Conservation (phyloP, 1,139 yeast species). For the Ashbya aceris region DNA sequence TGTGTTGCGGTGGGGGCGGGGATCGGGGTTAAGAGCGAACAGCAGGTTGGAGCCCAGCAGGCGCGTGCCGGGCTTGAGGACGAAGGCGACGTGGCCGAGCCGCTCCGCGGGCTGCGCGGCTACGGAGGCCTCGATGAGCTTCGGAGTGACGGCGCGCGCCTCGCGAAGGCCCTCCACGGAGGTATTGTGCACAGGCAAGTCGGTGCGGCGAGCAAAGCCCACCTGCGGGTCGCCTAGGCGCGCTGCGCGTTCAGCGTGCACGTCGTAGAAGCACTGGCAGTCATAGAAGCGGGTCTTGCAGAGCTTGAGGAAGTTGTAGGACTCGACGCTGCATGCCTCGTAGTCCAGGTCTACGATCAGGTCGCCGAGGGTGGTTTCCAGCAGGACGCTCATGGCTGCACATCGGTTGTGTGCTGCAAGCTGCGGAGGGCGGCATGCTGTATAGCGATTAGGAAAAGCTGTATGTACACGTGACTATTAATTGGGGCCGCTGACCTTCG, state of each 20-base stretch:
- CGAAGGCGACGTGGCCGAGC: constrained; percentile 9
- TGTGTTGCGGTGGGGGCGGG: constrained; percentile 11
- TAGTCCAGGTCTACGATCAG: constrained; percentile 44
- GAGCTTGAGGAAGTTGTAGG: constrained; percentile 44
- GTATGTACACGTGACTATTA: neutral
- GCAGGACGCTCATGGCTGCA: constrained; percentile 43
- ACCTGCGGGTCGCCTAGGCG: constrained; percentile 41
- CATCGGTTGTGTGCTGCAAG: too few species aligned
- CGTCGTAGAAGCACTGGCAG: constrained; percentile 40
- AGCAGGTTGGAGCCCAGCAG: constrained; percentile 23
- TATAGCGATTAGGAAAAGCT: neutral
- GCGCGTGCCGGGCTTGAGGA: constrained; percentile 1
- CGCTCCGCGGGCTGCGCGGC: constrained; percentile 13
- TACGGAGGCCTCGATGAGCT: constrained; percentile 25
- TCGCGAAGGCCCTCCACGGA: constrained; percentile 12
- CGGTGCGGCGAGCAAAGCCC: constrained; percentile 17
- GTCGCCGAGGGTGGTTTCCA: constrained; percentile 48
- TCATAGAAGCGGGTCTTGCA: constrained; percentile 47
- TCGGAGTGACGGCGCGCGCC: constrained; percentile 4
- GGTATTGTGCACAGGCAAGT: constrained; percentile 14
- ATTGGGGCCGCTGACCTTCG: constrained; percentile 34
- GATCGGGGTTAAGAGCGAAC: constrained; percentile 26
- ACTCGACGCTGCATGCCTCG: constrained; percentile 33
- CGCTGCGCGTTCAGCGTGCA: constrained; percentile 33
- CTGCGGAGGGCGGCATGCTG: too few species aligned